Conservation (phyloP, 768 basidiomycete species). For the Termitomyces sp. region DNA sequence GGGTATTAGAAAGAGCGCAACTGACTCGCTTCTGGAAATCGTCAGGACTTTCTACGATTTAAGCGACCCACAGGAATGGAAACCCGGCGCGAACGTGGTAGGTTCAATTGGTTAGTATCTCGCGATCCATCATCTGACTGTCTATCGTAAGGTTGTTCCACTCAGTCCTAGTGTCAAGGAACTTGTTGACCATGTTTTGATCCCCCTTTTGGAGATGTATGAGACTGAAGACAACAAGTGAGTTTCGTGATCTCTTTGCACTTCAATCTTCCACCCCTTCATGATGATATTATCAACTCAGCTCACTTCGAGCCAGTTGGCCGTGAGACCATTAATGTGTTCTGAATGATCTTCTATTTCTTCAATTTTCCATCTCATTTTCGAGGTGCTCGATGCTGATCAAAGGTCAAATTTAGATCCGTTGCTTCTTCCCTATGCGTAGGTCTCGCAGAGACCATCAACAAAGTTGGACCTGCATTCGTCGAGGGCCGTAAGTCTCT, state of each 20-base stretch:
- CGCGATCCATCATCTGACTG: not conserved
- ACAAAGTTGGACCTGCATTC: slow-evolving; percentile 85
- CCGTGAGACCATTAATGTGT: slow-evolving; percentile 48
- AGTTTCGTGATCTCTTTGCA: slow-evolving; percentile 27
- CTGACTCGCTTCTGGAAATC: slow-evolving; percentile 83
- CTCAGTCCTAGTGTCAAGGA: slow-evolving; percentile 70
- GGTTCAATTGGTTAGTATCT: slow-evolving; percentile 20
- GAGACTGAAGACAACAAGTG: slow-evolving; percentile 96
- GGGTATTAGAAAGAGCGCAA: slow-evolving; percentile 92
- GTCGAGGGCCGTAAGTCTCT: slow-evolving; percentile 64
- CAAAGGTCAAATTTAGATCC: slow-evolving; percentile 41
- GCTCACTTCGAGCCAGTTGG: slow-evolving; percentile 72
- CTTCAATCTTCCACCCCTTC: not conserved
- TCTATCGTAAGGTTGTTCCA: slow-evolving; percentile 31
- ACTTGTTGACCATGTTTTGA: slow-evolving; percentile 70
- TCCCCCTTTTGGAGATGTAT: slow-evolving; percentile 81
- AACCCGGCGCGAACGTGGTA: slow-evolving; percentile 62
- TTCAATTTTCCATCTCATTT: not conserved
- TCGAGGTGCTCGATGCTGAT: slow-evolving; percentile 14
- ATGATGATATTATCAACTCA: slow-evolving; percentile 61
- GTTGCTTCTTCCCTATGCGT: slow-evolving; percentile 87
- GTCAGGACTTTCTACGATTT: slow-evolving; percentile 90
- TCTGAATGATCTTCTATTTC: slow-evolving; percentile 28
- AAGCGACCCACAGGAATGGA: slow-evolving; percentile 78
- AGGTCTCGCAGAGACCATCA: slow-evolving; percentile 87